Evolutionary conservation across 1,284 basidiomycete genomes (phyloP), one percentile per base, ranked within the genome.

Genomic region (Cryptococcus hybrid): DNA sequence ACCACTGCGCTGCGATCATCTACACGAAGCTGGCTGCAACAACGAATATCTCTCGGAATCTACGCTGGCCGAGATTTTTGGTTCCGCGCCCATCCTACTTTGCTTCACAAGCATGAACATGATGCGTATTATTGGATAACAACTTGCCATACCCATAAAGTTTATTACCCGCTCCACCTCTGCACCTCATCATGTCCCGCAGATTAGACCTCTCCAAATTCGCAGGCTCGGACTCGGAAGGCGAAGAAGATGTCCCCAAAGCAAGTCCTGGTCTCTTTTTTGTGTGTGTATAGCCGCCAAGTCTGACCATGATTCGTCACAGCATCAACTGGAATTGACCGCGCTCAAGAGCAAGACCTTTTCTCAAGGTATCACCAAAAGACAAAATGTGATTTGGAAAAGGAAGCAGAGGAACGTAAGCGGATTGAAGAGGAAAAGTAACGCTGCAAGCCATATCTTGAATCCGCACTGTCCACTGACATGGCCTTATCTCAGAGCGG

Each of bases 301-400:
- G 24, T 24, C 24, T 24, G 24, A 24, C 24, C 24, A 24, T 24
- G 24, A 24, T 24, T 24, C 24, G 24, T 24, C 37, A 34, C 13
- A 75, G 71, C 65, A 57, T 40, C 56, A 58, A 9, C 58, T 76
- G 34, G 67, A 71, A 38, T 63, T 79, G 11, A 71, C 70, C 45
- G 65, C 68, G n/a, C 62, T 76, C 42, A 79, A 78, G 54, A 69
- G 69, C 49, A 69, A 75, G 54, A 77, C 73, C 0, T 79, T 78
- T 66, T 67, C 73, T 2, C 68, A 75, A 55, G 80, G 78, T 0
- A 76, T 74, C 13, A 75, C 74, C 12, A 78, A 77, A 81, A 81
- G 69, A 77, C 78, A 2, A 80, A 95, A 76, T 92, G 89, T 71
- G 92, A 96, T 71, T 85, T 88, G 66, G 92, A 96, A 72, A 86